phyloP scores from a whole-genome alignment of 768 basidiomycete genomes.

The Podaxis sp. region DNA sequence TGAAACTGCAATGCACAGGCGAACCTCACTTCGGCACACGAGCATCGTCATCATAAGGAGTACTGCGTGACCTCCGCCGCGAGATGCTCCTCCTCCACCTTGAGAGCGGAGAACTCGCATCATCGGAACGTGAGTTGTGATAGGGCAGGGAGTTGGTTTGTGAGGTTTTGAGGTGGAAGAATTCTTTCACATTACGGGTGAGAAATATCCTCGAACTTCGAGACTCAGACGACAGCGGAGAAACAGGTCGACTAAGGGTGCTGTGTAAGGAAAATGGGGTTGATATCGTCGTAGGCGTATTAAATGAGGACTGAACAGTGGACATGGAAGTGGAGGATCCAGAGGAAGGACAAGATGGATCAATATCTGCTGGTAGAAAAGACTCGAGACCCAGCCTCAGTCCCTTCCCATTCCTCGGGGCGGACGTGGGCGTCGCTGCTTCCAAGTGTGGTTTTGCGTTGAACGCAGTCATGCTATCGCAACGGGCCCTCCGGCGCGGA shows the following conservation, averaged over 20 bases:
- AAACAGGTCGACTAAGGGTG: slow-evolving; percentile 2
- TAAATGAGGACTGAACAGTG: neutral
- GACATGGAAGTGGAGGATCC: slow-evolving; percentile 1
- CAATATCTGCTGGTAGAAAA: slow-evolving; percentile 11
- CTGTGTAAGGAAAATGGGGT: neutral
- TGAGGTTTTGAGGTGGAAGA: slow-evolving; percentile 47
- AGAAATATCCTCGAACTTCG: slow-evolving; percentile 37
- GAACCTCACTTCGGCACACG: neutral
- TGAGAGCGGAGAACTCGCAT: neutral
- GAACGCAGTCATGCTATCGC: slow-evolving; percentile 29
- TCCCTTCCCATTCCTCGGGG: slow-evolving; percentile 27
- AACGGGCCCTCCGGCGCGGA: slow-evolving; percentile 47
- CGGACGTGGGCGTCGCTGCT: slow-evolving; percentile 17
- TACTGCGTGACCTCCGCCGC: slow-evolving; percentile 7
- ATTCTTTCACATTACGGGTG: slow-evolving; percentile 56
- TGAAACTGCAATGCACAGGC: neutral
- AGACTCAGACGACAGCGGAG: slow-evolving; percentile 27
- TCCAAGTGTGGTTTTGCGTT: slow-evolving; percentile 23
- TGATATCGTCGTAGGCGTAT: neutral
- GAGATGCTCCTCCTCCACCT: neutral
- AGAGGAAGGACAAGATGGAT: neutral
- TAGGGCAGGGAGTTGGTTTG: neutral
- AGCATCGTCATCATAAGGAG: slow-evolving; percentile 2
- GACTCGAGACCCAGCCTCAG: slow-evolving; percentile 32
- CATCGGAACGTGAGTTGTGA: neutral